Base-by-base conservation (phyloP, 1,284 basidiomycete genomes). In the Leccinum solheimii region DNA sequence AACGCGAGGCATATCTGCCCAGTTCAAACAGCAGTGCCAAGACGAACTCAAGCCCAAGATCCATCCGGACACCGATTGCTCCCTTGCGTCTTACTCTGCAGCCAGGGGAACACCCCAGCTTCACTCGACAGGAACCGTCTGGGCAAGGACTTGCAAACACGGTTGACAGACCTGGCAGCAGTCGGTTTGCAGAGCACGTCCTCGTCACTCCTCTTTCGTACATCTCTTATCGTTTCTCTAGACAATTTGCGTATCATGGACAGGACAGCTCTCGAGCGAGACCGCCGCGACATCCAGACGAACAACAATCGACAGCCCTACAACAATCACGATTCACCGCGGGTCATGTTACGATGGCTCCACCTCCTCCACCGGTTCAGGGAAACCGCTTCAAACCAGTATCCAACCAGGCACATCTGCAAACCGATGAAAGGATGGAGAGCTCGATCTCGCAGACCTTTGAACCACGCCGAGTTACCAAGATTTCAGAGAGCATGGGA, bases 81-180 rank as follows among this genome's bases (percentile, higher is more conserved):
- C 85, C 85, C 19, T 76, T 81, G 64, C 76, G 88, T 68, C 76
- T 90, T 49, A 89, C 86, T 1, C 76, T 88, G 38, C 83, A 83
- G 21, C 82, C 78, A 16, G 79, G 80, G 52, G 84, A 85, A 66
- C 78, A 80, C 55, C 82, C 83, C 13, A 76, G 73, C 49, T 77
- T 86, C 58, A 72, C 75, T 49, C 75, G 74, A 56, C 74, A 69
- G 61, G 69, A 68, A 26, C 56, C 65, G 58, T 60, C 73, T 55
- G 62, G 59, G 49, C 66, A 72, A 62, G 61, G 66, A 61, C 62
- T 59, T 38, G 58, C 66, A 67, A 67, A 67, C 45, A 59, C 59
- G 14, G 34, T 62, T 16, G 69, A 77, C 43, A 73, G 77, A 64
- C 82, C 83, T 23, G 78, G 80, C 16, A 82, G 82, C 7, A 80